Conservation (phyloP, 2,329 filamentous ascomycete species). For the Penicillium brevicompactum region DNA sequence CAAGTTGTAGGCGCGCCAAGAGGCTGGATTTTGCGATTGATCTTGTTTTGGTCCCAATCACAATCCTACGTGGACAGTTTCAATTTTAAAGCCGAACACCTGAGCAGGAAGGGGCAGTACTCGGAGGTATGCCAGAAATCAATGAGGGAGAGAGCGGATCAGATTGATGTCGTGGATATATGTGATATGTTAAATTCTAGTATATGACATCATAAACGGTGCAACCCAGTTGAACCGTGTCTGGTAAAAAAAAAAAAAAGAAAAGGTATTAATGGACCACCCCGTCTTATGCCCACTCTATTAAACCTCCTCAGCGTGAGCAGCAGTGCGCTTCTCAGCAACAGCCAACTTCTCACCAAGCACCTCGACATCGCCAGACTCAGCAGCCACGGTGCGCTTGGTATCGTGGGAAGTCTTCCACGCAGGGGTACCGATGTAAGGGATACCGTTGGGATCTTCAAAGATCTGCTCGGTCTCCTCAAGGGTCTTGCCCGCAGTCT, state of each 20-base stretch:
- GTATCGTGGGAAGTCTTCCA: constrained; percentile 41
- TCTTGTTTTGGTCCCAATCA: not conserved
- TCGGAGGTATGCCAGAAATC: not conserved
- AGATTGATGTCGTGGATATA: not conserved
- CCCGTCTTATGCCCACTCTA: not conserved
- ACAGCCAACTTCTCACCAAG: constrained; percentile 28
- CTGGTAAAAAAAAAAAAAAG: not conserved
- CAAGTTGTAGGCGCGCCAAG: not conserved
- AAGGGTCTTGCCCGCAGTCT: constrained; percentile 72
- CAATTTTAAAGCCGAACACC: not conserved
- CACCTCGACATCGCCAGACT: constrained; percentile 32
- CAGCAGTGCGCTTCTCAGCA: constrained; percentile 15
- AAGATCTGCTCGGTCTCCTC: constrained; percentile 79
- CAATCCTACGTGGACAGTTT: not conserved
- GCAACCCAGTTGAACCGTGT: not conserved
- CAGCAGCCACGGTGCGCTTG: constrained; percentile 30
- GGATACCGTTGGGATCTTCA: constrained; percentile 38
- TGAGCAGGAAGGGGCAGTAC: not conserved
- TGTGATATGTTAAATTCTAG: constrained; percentile 1
- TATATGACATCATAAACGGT: constrained; percentile 9
- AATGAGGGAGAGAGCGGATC: not conserved
- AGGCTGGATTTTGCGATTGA: not conserved
- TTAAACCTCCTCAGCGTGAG: constrained; percentile 12
- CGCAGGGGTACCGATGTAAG: constrained; percentile 40
- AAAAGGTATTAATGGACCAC: not conserved